These are phyloP conservation scores for Lipomyces yarrowii DNA, from an alignment of 1,139 yeast genomes.

Conservation along the genomic window DNA sequence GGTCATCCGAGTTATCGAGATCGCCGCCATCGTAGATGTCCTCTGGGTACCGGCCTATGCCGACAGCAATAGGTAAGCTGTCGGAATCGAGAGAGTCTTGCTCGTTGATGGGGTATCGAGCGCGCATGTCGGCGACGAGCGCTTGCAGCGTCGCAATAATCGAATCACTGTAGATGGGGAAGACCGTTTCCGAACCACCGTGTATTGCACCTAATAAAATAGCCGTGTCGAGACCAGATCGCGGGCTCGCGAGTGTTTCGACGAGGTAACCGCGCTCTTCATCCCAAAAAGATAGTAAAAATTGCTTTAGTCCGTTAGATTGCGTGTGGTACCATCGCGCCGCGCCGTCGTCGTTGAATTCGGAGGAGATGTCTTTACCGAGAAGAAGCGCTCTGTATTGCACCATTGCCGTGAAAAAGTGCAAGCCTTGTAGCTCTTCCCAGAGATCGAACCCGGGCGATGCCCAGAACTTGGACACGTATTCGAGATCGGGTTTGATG, in stretches of 20 bases:
- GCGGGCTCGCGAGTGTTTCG: constrained; percentile 63
- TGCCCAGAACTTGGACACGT: constrained; percentile 65
- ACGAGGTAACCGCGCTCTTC: constrained; percentile 56
- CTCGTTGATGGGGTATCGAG: constrained; percentile 74
- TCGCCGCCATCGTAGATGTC: constrained; percentile 80
- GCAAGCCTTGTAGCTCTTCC: constrained; percentile 82
- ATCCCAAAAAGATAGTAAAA: constrained; percentile 42
- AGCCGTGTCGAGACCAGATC: constrained; percentile 83
- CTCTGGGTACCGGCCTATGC: constrained; percentile 91
- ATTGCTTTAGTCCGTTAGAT: constrained; percentile 46
- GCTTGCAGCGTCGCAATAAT: constrained; percentile 41
- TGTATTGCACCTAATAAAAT: constrained; percentile 63
- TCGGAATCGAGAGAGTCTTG: constrained; percentile 33
- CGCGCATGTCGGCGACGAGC: constrained; percentile 66
- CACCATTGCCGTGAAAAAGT: constrained; percentile 75
- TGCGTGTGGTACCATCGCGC: constrained; percentile 36
- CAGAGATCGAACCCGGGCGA: constrained; percentile 78
- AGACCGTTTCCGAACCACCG: constrained; percentile 41
- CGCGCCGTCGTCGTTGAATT: constrained; percentile 46
- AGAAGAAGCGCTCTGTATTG: constrained; percentile 69
- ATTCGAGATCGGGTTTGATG: constrained; percentile 71
- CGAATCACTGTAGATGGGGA: constrained; percentile 40
- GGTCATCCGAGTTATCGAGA: constrained; percentile 35
- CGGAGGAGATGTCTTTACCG: constrained; percentile 55
- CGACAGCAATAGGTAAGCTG: constrained; percentile 56